Conservation (phyloP, 1,284 basidiomycete species). For the Kwoniella shivajii region DNA sequence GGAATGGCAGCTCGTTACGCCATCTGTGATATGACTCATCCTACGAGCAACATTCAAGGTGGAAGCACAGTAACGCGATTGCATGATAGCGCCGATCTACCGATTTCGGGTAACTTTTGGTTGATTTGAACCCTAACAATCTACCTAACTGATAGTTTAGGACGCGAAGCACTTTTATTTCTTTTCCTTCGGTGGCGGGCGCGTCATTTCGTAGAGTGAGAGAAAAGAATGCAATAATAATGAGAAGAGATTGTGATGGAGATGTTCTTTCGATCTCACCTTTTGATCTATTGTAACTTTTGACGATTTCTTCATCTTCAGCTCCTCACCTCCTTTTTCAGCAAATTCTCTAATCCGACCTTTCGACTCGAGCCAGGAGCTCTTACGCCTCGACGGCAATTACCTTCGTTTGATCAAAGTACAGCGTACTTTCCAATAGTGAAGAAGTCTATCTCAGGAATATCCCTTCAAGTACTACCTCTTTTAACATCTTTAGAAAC, state of each 20-base stretch:
- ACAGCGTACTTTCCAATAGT: neutral
- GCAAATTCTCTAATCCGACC: conserved; percentile 7
- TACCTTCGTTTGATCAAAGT: conserved; percentile 21
- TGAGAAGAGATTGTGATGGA: neutral
- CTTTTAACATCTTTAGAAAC: neutral
- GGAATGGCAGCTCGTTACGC: conserved; percentile 6
- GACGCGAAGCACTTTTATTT: conserved; percentile 4
- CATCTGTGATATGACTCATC: conserved; percentile 9
- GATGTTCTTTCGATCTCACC: neutral
- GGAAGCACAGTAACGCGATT: conserved; percentile 10
- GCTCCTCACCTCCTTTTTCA: neutral
- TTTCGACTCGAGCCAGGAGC: conserved; percentile 33
- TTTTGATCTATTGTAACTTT: conserved; percentile 7
- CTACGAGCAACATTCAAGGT: neutral
- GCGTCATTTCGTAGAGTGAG: conserved; percentile 1
- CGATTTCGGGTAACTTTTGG: conserved; percentile 16
- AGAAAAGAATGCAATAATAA: neutral
- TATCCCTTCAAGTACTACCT: conserved; percentile 5
- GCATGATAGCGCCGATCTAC: conserved; percentile 1
- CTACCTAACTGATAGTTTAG: conserved; percentile 2
- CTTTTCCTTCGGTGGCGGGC: conserved; percentile 5
- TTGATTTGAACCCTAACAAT: neutral
- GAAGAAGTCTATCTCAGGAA: no score
- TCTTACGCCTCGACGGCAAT: conserved; percentile 41
- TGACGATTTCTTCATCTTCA: neutral